Evolutionary conservation across 257 asterid species (phyloP), one percentile per base, ranked within the genome.

Genomic region (Striga asiatica): DNA sequence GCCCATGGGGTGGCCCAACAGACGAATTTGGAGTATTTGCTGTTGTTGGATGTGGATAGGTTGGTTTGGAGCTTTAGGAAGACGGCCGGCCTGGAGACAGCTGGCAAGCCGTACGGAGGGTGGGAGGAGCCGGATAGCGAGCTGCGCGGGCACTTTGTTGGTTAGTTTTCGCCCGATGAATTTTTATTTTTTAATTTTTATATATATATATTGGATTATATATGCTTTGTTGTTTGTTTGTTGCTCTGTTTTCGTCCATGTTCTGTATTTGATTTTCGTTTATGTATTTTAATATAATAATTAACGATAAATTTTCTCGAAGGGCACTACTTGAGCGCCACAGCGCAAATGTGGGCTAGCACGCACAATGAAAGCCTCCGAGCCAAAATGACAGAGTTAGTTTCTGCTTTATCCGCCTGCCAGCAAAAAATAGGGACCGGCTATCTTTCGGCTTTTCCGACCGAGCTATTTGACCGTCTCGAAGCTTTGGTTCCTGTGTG

Each of bases 101-200:
- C 73, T 8, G 89, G 86, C 8, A 21, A 58, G 43, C 86, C 98
- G 0, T 88, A 92, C 51, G 95, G 94, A 2, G 98, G 98, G 2
- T 92, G 98, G 98, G 98, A 92, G 84, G 56, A 28, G 38, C 71
- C 83, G 0, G 2, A 9, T 1, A 8, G n/a, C 0, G 91, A 92
- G 79, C 97, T 92, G 27, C 88, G 98, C 0, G 98, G 98, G 32
- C 98, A 92, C 66, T 92, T 92, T 69, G 98, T 92, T 43, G 98
- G 98, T 91, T 22, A 1, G 50, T 45, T 18, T 28, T 8, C 50
- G 25, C 21, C 11, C 8, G 0, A 17, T 12, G 12, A 2, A 10
- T 10, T 35, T 18, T 21, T 1, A 6, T 18, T 3, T 54, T 11
- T 11, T 25, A n/a, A 0, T 2, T 18, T 3, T 0, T 54, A 16